Conservation (phyloP, 108 stramenopile species). For the Fistulifera pelliculosa region DNA sequence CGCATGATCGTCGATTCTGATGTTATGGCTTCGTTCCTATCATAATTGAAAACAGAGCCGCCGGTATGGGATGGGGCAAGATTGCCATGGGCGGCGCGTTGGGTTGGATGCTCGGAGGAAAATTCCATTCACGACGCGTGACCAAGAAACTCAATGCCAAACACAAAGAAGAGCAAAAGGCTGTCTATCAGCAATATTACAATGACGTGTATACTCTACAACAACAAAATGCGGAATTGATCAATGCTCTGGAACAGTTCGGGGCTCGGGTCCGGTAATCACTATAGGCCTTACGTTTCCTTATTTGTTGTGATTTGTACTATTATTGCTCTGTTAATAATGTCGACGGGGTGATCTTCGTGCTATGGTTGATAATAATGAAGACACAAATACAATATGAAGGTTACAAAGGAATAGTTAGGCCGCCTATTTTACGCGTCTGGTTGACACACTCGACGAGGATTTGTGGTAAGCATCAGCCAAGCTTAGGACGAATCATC, state of each 20-base stretch:
- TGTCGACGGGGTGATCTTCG: too few species aligned
- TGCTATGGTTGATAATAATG: too few species aligned
- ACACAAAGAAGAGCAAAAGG: conserved; percentile 82
- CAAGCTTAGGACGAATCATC: too few species aligned
- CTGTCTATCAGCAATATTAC: conserved; percentile 86
- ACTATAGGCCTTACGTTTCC: too few species aligned
- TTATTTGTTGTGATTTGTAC: too few species aligned
- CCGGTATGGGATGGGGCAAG: conserved; percentile 36
- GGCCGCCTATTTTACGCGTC: too few species aligned
- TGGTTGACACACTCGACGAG: too few species aligned
- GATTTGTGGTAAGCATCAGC: too few species aligned
- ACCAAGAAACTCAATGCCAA: conserved; percentile 70
- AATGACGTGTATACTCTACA: conserved; percentile 84
- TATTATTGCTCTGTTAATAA: too few species aligned
- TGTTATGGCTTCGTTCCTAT: neutral
- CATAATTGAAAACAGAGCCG: neutral
- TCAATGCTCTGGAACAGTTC: conserved; percentile 39
- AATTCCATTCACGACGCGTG: conserved; percentile 55
- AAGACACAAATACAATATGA: too few species aligned
- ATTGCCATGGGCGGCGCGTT: conserved; percentile 31
- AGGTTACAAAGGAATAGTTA: too few species aligned
- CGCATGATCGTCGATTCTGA: too few species aligned
- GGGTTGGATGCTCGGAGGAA: conserved; percentile 67
- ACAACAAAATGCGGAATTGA: conserved; percentile 72
- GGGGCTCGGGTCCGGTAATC: conserved; percentile 28